Conservation (phyloP, 345 rosid genomes). For the Anacardium occidentale region DNA sequence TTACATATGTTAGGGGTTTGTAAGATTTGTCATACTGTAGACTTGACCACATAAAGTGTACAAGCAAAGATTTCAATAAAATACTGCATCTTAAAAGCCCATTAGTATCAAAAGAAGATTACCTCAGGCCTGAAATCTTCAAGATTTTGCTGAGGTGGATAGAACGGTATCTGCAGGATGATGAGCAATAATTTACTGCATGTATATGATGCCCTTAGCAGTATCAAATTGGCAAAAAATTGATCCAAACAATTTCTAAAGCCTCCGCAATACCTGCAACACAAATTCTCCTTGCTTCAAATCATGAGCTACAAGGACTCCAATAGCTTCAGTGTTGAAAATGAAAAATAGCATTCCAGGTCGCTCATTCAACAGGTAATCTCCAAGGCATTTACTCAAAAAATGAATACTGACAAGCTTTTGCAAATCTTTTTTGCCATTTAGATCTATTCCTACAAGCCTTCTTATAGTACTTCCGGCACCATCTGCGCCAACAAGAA, state of each 20-base stretch:
- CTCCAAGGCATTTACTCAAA: constrained; percentile 74
- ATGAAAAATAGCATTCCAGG: constrained; percentile 93
- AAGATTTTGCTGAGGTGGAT: constrained; percentile 89
- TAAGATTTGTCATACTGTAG: neutral
- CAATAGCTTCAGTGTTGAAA: constrained; percentile 84
- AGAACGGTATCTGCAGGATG: constrained; percentile 69
- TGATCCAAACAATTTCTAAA: constrained; percentile 7
- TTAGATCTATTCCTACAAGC: constrained; percentile 57
- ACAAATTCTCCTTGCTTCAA: constrained; percentile 85
- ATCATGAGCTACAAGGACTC: constrained; percentile 96
- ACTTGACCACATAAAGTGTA: constrained; percentile 1
- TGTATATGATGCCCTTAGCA: constrained; percentile 8
- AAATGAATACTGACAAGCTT: constrained; percentile 91
- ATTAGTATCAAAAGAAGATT: constrained; percentile 21
- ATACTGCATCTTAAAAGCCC: neutral
- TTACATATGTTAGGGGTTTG: neutral
- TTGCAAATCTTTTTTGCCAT: constrained; percentile 80
- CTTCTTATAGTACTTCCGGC: constrained; percentile 78
- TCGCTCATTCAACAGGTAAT: constrained; percentile 57
- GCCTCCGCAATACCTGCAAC: constrained; percentile 58
- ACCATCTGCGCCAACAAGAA: constrained; percentile 88
- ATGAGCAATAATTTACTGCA: constrained; percentile 16
- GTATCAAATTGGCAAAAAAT: neutral
- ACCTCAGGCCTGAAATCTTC: constrained; percentile 77
- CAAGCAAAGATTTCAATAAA: neutral